These are phyloP conservation scores for Alisma plantagoaquatica DNA, from an alignment of 106 monocot species.

Conservation along the genomic window DNA sequence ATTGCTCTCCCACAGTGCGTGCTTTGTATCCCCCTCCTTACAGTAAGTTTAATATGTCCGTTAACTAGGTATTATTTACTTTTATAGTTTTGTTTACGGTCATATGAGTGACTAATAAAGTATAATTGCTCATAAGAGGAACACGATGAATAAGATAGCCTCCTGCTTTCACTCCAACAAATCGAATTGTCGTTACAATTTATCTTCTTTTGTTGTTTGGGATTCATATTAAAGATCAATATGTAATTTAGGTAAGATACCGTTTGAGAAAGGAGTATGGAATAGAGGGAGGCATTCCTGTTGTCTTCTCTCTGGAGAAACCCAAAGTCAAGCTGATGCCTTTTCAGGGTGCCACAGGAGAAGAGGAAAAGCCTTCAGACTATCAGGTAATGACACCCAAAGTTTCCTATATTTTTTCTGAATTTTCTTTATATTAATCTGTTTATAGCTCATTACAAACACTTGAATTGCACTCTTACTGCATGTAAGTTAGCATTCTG, in stretches of 20 bases:
- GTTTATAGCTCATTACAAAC: neutral
- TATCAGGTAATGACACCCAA: constrained; percentile 99
- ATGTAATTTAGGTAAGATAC: constrained; percentile 53
- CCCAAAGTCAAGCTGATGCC: constrained; percentile 95
- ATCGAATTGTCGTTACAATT: too few relatives aligned
- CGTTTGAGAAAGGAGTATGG: constrained; percentile 76
- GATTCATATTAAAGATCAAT: neutral
- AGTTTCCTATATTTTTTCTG: neutral
- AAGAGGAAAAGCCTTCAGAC: constrained; percentile 87
- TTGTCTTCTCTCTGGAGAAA: constrained; percentile 94
- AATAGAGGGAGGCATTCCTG: constrained; percentile 87
- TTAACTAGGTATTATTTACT: too few relatives aligned
- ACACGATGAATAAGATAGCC: too few relatives aligned
- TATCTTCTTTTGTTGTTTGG: neutral
- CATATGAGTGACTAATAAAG: too few relatives aligned
- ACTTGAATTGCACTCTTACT: neutral
- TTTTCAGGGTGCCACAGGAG: constrained; percentile 51
- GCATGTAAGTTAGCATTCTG: neutral
- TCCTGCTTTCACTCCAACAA: too few relatives aligned
- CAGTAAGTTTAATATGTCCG: too few relatives aligned
- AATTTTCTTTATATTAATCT: neutral
- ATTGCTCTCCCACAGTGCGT: too few relatives aligned
- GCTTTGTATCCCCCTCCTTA: too few relatives aligned
- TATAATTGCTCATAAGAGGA: too few relatives aligned
- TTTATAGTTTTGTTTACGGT: too few relatives aligned